A percentile compares a stretch with the other conserved stretches of the same genome.
Evolutionary conservation across 225 moss, liverwort and hornwort species (phyloP).

Genomic region (Ulota crispa): DNA sequence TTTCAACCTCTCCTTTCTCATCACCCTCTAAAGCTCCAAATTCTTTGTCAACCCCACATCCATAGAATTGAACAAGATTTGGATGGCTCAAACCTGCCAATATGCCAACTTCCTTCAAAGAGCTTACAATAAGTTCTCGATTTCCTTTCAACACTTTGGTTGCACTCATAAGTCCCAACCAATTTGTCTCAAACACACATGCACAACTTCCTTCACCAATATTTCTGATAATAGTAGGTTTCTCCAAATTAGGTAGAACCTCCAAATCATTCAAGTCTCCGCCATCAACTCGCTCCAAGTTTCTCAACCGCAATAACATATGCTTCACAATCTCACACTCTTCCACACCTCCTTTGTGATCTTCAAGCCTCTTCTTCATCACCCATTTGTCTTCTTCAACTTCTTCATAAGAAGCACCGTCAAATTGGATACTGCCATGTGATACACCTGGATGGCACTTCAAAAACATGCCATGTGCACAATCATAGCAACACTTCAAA

Average conservation of each 20-base stretch:
- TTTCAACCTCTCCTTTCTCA: no score
- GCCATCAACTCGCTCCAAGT: background rate
- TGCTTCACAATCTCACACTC: background rate
- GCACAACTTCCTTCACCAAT: no score
- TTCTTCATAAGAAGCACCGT: background rate
- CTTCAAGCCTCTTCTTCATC: background rate
- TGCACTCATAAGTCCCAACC: no score
- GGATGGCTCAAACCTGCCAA: background rate
- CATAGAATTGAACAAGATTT: background rate
- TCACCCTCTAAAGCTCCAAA: no score
- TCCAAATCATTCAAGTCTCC: background rate
- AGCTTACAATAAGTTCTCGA: fast-evolving
- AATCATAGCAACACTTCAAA: background rate
- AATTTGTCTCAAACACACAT: no score
- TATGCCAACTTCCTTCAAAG: background rate
- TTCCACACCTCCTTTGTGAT: no score
- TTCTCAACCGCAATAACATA: background rate
- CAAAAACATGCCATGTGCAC: background rate
- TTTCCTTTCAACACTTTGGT: no score
- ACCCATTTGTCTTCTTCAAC: no score
- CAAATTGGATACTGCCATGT: background rate
- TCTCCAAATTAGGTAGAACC: background rate
- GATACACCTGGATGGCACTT: background rate
- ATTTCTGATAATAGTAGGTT: background rate
- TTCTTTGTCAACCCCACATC: background rate